Evolutionary conservation across 1,139 yeast genomes (phyloP).

Genomic region (Geotrichum bryndzae): DNA sequence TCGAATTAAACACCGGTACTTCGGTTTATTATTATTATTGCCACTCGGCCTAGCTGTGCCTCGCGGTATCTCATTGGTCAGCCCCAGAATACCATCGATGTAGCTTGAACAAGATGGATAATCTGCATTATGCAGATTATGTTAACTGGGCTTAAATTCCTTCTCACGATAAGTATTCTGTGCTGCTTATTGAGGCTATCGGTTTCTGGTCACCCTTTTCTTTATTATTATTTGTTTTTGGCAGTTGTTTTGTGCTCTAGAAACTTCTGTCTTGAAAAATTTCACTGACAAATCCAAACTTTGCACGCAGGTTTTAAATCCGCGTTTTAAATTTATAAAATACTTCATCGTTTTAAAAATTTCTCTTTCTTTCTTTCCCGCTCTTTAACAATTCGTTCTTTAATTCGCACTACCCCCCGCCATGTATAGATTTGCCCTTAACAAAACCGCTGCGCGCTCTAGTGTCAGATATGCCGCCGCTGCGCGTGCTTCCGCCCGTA

Average conservation of each 20-base stretch:
- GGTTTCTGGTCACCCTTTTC: background rate
- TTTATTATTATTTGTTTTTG: background rate
- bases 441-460: background rate
- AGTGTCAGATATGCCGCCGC: constrained; percentile 1
- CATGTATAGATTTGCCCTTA: constrained; percentile 12
- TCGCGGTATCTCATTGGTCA: background rate
- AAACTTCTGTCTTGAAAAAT: background rate
- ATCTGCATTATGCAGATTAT: background rate
- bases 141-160: background rate
- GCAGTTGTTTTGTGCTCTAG: background rate
- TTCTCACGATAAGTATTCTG: no score
- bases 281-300: background rate
- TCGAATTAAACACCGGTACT: background rate
- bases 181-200: background rate
- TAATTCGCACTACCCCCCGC: background rate
- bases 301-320: constrained; percentile 1
- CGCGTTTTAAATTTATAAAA: constrained; percentile 1
- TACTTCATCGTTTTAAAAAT: background rate
- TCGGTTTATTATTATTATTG: background rate
- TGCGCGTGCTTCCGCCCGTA: constrained; percentile 6
- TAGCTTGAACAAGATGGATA: background rate
- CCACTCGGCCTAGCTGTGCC: background rate
- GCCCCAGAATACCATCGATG: background rate
- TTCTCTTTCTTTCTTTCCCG: background rate
- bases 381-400: background rate